Conservation (phyloP, 805 yeast species). For the Candida rishiriensis region DNA sequence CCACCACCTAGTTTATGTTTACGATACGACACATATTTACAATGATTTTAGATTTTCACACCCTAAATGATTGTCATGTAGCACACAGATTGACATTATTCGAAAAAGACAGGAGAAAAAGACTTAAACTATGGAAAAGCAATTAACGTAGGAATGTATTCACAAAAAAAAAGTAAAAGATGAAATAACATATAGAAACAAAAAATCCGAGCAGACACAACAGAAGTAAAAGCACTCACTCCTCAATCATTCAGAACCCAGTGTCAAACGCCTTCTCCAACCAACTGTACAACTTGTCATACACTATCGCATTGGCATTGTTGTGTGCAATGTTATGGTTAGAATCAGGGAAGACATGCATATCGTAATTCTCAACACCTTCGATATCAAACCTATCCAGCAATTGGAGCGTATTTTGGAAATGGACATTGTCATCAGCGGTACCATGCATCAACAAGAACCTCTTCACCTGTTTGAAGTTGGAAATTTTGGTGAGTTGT, state of each 20-base stretch:
- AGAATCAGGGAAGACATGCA: slow-evolving; percentile 76
- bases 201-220: neutral
- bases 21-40: too few species aligned
- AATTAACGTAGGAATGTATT: neutral
- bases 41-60: too few species aligned
- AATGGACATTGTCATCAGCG: slow-evolving; percentile 96
- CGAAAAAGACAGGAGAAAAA: neutral
- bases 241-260: neutral
- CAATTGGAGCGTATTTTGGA: slow-evolving; percentile 79
- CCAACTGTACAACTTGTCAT: slow-evolving; percentile 66
- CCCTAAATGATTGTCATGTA: neutral
- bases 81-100: neutral
- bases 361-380: slow-evolving; percentile 79
- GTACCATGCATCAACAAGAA: slow-evolving; percentile 93
- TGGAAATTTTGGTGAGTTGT: slow-evolving; percentile 51
- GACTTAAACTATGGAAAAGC: neutral
- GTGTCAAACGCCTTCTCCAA: slow-evolving; percentile 24
- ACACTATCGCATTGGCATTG: slow-evolving; percentile 66
- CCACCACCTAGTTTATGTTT: neutral
- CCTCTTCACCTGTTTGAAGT: slow-evolving; percentile 54
- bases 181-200: neutral
- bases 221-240: neutral
- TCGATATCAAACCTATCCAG: slow-evolving; percentile 68
- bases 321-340: slow-evolving; percentile 72
- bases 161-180: neutral